Evolutionary conservation across 2,329 filamentous ascomycete species (phyloP), one percentile per base, ranked within the genome.

Genomic region (Fusarium xylarioides): DNA sequence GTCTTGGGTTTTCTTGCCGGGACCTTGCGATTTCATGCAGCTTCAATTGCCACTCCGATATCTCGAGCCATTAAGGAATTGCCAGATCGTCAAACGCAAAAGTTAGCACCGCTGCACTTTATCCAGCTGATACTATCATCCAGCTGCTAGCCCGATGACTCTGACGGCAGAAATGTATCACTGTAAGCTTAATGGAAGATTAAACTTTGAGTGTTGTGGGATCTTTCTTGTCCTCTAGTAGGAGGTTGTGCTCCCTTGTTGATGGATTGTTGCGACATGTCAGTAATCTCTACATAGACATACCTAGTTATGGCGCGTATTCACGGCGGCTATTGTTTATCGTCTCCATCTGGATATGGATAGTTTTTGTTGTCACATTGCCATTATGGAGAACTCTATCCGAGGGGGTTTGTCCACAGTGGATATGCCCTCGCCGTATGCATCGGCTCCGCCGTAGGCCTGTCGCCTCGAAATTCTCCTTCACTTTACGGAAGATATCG

Each of bases 391-490:
- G 57, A 43, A 56, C 23, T 49, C 28, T 21, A 30, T 44, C 49
- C 38, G 54, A 67, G 46, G 16, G 43, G 32, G 62, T 63, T 74
- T 73, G 66, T 58, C 66, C 70, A 71, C 57, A 71, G 57, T 73
- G 70, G 70, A 30, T 42, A 71, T 57, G 58, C n/a, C 46, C 40
- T 66, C 40, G 42, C 16, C 28, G 65, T 47, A 55, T 70, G 55
- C 43, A 55, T 73, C 60, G 56, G 65, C 60, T 70, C 70, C 66
- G 70, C 70, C 66, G 60, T 55, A 43, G 62, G 47, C 43, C 35
- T 42, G 50, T 68, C 42, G 50, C 28, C 35, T 57, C 30, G 26
- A 62, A 19, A 43, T 55, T 46, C 47, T 38, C 35, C 58, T 16
- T 47, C 37, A 30, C 23, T 47, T 52, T 18, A 35, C 60, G 65